Conservation (phyloP, 2,329 filamentous ascomycete species). For the Venturia oleaginea region DNA sequence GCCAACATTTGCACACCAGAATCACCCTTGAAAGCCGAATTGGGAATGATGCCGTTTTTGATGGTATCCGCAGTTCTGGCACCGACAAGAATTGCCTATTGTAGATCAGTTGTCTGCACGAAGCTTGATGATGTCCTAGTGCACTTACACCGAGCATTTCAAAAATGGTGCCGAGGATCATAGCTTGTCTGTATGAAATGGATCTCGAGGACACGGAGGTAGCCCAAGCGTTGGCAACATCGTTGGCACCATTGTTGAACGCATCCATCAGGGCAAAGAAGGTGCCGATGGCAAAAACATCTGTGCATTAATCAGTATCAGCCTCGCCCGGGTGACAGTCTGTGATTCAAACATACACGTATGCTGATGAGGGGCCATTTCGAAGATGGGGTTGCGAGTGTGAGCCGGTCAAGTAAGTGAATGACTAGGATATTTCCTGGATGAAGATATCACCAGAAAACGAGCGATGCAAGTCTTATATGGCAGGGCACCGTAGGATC, state of each 20-base stretch:
- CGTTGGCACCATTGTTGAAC: slow-evolving; percentile 64
- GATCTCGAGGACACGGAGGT: slow-evolving; percentile 75
- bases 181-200: slow-evolving; percentile 57
- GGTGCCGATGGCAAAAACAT: slow-evolving; percentile 67
- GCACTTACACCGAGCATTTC: slow-evolving; percentile 37
- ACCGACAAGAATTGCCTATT: neutral
- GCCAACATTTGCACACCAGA: slow-evolving; percentile 43
- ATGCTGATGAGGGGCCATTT: neutral
- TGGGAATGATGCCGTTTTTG: slow-evolving; percentile 38
- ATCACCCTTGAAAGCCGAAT: slow-evolving; percentile 33
- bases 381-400: neutral
- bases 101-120: slow-evolving; percentile 26
- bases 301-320: neutral
- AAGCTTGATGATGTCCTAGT: slow-evolving; percentile 67
- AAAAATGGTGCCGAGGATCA: slow-evolving; percentile 35
- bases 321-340: too few species aligned
- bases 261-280: slow-evolving; percentile 68
- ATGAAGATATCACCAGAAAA: neutral
- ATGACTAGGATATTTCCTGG: neutral
- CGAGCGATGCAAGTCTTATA: neutral
- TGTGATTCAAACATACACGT: neutral
- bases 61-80: slow-evolving; percentile 33
- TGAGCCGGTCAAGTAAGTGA: neutral
- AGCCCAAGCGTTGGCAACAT: slow-evolving; percentile 79
- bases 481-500: neutral